Evolutionary conservation across 2,329 filamentous ascomycete genomes (phyloP), one percentile per base, ranked within the genome.

Genomic region (Ophiocordyceps camponoti-floridani): DNA sequence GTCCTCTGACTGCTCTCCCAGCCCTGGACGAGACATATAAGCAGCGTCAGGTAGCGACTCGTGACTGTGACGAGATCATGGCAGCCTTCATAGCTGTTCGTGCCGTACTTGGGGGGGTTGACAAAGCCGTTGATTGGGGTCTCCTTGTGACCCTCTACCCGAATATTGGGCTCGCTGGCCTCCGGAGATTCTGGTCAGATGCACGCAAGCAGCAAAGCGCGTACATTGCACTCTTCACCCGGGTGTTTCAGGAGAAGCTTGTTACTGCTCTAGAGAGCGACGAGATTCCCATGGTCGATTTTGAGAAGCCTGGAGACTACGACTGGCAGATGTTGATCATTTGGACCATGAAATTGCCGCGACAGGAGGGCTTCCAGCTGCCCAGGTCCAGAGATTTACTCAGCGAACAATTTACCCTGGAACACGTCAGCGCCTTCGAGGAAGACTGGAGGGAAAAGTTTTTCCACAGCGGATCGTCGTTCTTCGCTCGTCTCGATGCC

Each of bases 301-400:
- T 74, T 50, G 68, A 82, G 43, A 62, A 81, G 41, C 67, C 77
- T 0, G 58, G 71, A 37, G 68, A 70, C 2, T 85, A 84, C 47
- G 79, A 88, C 54, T 87, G 84, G 82, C 61, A 65, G 10, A 59
- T 57, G 4, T 59, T 88, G 6, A 70, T 87, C 42, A 65, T 70
- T 33, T 89, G 84, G 84, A 71, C 78, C 1, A 63, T 75, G 49
- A 65, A 68, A 19, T 71, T 74, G 4, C 60, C 67, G 23, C 62
- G 62, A 1, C 59, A 66, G 28, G 62, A 68, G 45, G 64, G 65
- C 0, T 53, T 70, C 31, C 56, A 65, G 19, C 64, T 80, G 2
- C 76, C 75, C 2, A 54, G 56, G 3, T 65, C 66, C 1, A 63
- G 67, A 41, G 52, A 58, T 12, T 56, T 58, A n/a, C 56, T 82